A percentile compares a stretch with the other conserved stretches of the same genome.
phyloP scores from a whole-genome alignment of 768 basidiomycete genomes.

The Tulasnella sp. region DNA sequence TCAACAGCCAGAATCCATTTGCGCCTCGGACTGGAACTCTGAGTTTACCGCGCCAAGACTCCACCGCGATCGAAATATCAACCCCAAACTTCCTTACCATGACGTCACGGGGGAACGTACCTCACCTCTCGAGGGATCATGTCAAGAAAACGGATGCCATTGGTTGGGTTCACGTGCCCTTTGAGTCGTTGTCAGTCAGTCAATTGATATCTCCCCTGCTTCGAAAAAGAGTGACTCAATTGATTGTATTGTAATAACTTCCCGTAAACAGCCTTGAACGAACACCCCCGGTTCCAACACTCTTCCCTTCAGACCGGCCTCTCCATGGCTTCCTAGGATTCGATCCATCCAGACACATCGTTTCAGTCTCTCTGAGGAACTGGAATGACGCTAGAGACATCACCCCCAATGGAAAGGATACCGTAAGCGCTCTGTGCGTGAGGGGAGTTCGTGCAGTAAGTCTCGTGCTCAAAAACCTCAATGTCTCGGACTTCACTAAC shows the following conservation, averaged over 20 bases:
- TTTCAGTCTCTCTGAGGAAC: slow-evolving; percentile 62
- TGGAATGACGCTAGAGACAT: slow-evolving; percentile 60
- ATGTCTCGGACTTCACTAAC: not conserved
- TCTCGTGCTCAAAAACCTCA: slow-evolving; percentile 8
- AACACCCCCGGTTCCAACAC: slow-evolving; percentile 59
- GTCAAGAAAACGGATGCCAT: slow-evolving; percentile 46
- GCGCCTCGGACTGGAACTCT: slow-evolving; percentile 12
- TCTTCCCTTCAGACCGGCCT: slow-evolving; percentile 50
- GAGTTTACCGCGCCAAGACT: not conserved
- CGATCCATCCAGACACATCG: slow-evolving; percentile 44
- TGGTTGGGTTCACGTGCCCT: slow-evolving; percentile 64
- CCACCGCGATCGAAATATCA: slow-evolving; percentile 38
- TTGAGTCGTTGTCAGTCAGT: slow-evolving; percentile 66
- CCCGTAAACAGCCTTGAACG: slow-evolving; percentile 54
- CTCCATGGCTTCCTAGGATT: slow-evolving; percentile 67
- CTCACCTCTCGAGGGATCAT: slow-evolving; percentile 69
- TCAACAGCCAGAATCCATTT: not conserved
- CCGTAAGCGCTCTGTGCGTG: slow-evolving; percentile 54
- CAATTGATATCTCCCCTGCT: slow-evolving; percentile 1
- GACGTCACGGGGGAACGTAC: slow-evolving; percentile 69
- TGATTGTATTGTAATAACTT: not conserved
- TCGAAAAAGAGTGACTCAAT: slow-evolving; percentile 28
- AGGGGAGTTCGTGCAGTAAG: slow-evolving; percentile 69
- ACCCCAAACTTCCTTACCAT: slow-evolving; percentile 61
- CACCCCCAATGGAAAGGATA: slow-evolving; percentile 64